Conservation (phyloP, 148 eudicot genomes). For the Gaultheria prostrata region DNA sequence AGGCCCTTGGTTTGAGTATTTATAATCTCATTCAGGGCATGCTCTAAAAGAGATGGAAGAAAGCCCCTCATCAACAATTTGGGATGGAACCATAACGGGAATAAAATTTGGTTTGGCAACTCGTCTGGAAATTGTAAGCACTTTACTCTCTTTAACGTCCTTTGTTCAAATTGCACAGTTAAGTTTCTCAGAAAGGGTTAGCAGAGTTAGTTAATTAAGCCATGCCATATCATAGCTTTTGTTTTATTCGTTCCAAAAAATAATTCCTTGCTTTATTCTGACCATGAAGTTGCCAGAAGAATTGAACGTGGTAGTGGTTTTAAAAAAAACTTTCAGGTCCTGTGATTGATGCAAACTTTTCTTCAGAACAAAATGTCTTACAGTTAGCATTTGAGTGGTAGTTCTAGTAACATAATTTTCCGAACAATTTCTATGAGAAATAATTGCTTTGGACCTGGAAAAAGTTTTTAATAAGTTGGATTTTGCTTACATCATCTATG, state of each 20-base stretch:
- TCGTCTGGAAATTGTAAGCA: constrained; percentile 20
- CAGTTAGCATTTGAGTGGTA: background rate
- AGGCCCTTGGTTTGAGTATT: background rate
- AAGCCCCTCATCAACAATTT: constrained; percentile 16
- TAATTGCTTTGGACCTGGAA: background rate
- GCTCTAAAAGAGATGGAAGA: constrained; percentile 15
- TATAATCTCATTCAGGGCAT: background rate
- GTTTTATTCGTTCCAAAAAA: background rate
- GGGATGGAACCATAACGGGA: constrained; percentile 57
- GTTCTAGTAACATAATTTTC: background rate
- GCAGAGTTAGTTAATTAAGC: background rate
- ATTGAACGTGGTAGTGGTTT: background rate
- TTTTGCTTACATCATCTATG: background rate
- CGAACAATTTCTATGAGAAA: background rate
- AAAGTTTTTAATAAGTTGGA: background rate
- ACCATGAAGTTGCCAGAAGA: constrained; percentile 6
- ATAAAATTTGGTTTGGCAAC: constrained; percentile 33
- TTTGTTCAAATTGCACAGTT: background rate
- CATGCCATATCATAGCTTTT: background rate
- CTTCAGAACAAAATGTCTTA: background rate
- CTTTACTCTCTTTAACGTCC: background rate
- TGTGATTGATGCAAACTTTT: background rate
- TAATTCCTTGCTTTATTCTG: background rate
- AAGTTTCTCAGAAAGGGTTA: background rate
- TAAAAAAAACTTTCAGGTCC: constrained; percentile 1